Evolutionary conservation across 1,284 basidiomycete species (phyloP).

Genomic region (Moesziomyces antarcticus): DNA sequence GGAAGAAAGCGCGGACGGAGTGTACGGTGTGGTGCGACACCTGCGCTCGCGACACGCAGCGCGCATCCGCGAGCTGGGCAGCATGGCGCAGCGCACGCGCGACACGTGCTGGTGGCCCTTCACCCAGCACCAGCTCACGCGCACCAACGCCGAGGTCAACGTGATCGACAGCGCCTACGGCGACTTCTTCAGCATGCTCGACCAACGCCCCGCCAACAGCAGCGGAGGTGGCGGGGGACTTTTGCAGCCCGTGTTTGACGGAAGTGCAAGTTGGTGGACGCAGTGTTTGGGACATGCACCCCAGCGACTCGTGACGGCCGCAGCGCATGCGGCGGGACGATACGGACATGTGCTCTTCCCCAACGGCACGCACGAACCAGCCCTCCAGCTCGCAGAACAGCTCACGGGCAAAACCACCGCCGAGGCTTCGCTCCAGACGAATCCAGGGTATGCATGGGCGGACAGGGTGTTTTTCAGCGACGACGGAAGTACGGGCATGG

Average conservation of each 20-base stretch:
- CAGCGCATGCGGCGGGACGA: constrained; percentile 86
- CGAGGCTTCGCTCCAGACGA: constrained; percentile 40
- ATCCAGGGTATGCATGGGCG: constrained; percentile 78
- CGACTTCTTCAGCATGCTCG: constrained; percentile 77
- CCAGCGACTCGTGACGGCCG: constrained; percentile 82
- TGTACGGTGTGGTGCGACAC: constrained; percentile 73
- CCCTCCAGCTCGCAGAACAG: constrained; percentile 80
- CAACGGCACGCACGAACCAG: constrained; percentile 84
- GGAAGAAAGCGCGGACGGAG: constrained; percentile 52
- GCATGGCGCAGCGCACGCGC: constrained; percentile 82
- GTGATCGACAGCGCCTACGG: constrained; percentile 89
- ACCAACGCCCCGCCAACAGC: constrained; percentile 20
- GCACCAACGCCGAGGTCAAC: constrained; percentile 52
- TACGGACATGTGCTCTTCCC: constrained; percentile 99
- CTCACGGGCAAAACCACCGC: constrained; percentile 71
- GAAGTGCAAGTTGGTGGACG: constrained; percentile 98
- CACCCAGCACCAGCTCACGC: constrained; percentile 78
- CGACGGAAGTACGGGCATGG: constrained; percentile 94
- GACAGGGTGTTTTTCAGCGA: constrained; percentile 91
- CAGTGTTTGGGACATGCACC: constrained; percentile 89
- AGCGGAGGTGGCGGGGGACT: constrained; percentile 58
- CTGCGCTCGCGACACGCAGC: constrained; percentile 76
- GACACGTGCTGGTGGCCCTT: constrained; percentile 96
- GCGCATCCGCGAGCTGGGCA: constrained; percentile 77
- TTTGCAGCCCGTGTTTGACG: constrained; percentile 82